Evolutionary conservation across 208 protist genomes (phyloP).

Genomic region (Tetramitus jugosus): DNA sequence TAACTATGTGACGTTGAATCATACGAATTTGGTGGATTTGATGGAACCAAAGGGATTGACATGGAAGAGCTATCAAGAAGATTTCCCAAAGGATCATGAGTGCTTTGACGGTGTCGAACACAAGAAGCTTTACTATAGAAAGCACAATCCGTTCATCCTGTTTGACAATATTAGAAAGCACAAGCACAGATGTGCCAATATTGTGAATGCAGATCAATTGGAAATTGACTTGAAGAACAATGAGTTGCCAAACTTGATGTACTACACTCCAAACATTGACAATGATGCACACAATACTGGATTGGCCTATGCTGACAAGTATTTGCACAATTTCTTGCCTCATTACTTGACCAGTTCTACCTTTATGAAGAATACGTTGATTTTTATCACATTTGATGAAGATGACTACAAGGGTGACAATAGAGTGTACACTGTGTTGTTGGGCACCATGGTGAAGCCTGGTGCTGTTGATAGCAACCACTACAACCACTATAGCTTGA

Average conservation of each 20-base stretch:
- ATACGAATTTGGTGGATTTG: conserved; percentile 18
- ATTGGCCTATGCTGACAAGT: neutral
- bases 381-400: conserved; percentile 22
- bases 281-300: conserved; percentile 25
- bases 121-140: neutral
- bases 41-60: conserved; percentile 21
- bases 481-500: neutral
- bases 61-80: conserved; percentile 21
- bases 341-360: neutral
- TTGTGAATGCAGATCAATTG: conserved; percentile 10
- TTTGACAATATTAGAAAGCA: conserved; percentile 22
- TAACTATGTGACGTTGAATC: neutral
- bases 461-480: neutral
- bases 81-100: conserved; percentile 18
- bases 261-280: conserved; percentile 23
- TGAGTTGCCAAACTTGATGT: conserved; percentile 18
- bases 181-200: conserved; percentile 10
- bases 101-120: no score
- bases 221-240: neutral
- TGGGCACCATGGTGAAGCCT: conserved; percentile 2
- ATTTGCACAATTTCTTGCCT: neutral
- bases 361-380: neutral
- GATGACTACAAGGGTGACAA: neutral
- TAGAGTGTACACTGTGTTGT: neutral
- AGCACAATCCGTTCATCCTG: conserved; percentile 23